phyloP scores from a whole-genome alignment of 257 asterid species.

The Perilla frutescens region DNA sequence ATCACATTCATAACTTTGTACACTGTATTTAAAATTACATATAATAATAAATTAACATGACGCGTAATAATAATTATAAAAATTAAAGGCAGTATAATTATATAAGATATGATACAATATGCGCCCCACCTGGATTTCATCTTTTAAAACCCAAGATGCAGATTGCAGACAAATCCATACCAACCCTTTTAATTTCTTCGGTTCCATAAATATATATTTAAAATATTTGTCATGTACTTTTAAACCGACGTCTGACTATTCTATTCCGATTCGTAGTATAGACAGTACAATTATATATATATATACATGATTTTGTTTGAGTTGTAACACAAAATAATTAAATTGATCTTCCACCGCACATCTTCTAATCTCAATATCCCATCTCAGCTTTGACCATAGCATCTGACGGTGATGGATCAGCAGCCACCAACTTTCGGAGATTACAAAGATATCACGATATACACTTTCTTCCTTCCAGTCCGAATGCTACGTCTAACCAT shows the following conservation, averaged over 20 bases:
- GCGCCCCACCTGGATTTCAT: not conserved
- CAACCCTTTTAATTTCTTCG: not conserved
- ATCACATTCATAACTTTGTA: no score
- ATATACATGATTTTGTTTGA: not conserved
- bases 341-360: not conserved
- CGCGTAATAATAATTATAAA: no score
- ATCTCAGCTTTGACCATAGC: not conserved
- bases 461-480: not conserved
- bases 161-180: not conserved
- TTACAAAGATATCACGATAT: no score
- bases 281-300: no score
- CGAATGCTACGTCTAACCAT: not conserved
- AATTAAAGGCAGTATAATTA: no score
- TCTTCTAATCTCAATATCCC: not conserved
- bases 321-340: not conserved
- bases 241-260: conserved; percentile 9
- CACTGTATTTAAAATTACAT: no score
- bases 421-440: not conserved
- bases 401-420: conserved; percentile 1
- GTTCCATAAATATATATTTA: not conserved
- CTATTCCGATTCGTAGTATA: not conserved
- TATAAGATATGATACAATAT: no score
- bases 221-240: no score
- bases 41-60: no score
- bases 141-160: conserved; percentile 9